phyloP scores from a whole-genome alignment of 805 yeast genomes.

The Candida nanaspora region DNA sequence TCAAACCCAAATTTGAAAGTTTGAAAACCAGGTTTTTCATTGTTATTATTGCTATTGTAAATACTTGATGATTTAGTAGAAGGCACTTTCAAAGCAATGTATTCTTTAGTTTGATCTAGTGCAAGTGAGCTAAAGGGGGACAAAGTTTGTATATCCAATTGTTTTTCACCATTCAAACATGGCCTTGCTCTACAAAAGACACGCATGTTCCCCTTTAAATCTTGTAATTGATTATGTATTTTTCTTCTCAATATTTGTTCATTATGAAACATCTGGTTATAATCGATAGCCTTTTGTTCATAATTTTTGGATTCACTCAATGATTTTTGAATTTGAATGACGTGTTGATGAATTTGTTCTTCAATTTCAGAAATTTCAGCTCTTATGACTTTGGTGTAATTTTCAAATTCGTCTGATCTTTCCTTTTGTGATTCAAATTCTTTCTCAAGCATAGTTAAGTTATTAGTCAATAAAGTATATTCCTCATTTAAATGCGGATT shows the following conservation, averaged over 20 bases:
- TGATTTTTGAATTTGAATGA: background rate
- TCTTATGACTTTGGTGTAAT: conserved; percentile 2
- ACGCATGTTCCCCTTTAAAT: conserved; percentile 84
- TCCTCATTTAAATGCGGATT: background rate
- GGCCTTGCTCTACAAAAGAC: conserved; percentile 88
- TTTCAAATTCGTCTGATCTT: conserved; percentile 4
- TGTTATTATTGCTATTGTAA: background rate
- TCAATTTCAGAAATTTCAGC: conserved; percentile 4
- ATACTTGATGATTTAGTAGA: background rate
- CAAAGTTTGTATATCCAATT: conserved; percentile 10
- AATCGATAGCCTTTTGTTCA: conserved; percentile 17
- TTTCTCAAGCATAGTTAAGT: background rate
- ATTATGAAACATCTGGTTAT: conserved; percentile 17
- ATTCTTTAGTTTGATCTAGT: conserved; percentile 8
- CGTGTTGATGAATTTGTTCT: background rate
- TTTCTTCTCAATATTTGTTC: conserved; percentile 39
- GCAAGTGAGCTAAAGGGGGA: background rate
- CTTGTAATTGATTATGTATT: conserved; percentile 72
- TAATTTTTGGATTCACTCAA: conserved; percentile 8
- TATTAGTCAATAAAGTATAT: background rate
- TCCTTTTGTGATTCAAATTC: conserved; percentile 2
- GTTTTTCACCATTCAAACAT: conserved; percentile 8
- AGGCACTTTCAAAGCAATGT: conserved; percentile 22
- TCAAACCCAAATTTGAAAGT: conserved; percentile 59
- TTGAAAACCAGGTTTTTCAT: conserved; percentile 5